phyloP scores from a whole-genome alignment of 495 filamentous ascomycete genomes.

The Staphylotrichum longicolle region DNA sequence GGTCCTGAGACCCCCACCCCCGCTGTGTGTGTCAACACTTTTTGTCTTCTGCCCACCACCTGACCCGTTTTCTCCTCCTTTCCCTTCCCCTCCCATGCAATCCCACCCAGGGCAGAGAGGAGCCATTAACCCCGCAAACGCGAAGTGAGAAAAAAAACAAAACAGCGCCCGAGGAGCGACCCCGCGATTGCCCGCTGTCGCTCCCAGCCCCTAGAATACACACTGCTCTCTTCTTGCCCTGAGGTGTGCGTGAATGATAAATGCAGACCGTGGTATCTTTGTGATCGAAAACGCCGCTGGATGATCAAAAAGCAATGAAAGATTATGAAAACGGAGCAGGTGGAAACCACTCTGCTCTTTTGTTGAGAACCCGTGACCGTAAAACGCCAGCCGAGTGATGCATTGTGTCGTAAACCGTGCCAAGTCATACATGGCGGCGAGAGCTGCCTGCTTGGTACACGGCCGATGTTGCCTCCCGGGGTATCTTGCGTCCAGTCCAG shows the following conservation, averaged over 20 bases:
- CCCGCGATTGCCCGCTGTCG: conserved; percentile 12
- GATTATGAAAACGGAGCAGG: conserved; percentile 1
- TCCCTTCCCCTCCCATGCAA: not conserved
- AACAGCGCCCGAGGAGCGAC: not conserved
- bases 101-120: too few species aligned
- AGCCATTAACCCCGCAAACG: not conserved
- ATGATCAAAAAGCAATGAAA: conserved; percentile 21
- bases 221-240: conserved; percentile 2
- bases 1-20: not conserved
- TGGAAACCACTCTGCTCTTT: not conserved
- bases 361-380: not conserved
- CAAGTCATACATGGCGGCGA: conserved; percentile 44
- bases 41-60: not conserved
- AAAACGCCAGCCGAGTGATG: conserved; percentile 46
- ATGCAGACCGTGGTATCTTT: conserved; percentile 34
- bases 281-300: conserved; percentile 25
- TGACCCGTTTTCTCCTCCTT: conserved; percentile 5
- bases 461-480: conserved; percentile 25
- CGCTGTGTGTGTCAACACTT: conserved; percentile 3
- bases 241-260: not conserved
- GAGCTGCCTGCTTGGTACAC: conserved; percentile 30
- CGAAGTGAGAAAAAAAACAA: not conserved
- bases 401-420: conserved; percentile 38
- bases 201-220: conserved; percentile 1
- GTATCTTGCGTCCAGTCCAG: conserved; percentile 31